Evolutionary conservation across 352 stramenopile species (phyloP), one percentile per base, ranked within the genome.

Genomic region (Globisporangium sylvaticum): DNA sequence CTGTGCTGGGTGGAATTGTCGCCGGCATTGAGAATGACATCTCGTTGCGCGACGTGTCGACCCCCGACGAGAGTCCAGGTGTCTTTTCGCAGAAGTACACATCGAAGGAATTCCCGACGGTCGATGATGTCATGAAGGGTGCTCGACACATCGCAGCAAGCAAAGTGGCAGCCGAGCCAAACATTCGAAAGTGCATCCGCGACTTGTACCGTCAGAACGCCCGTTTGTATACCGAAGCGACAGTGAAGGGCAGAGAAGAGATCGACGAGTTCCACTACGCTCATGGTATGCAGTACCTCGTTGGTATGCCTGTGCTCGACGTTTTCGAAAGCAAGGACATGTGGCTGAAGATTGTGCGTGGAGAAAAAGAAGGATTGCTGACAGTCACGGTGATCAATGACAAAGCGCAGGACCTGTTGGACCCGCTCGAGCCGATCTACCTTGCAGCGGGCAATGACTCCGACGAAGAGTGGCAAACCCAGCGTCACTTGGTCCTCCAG

Each of bases 201-300:
- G 85, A 95, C n/a, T 64, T 94, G 37, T 96, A 91, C 54, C 84
- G 85, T 14, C 87, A 91, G 37, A 81, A 91, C 22, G 87, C 88
- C 18, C 71, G 79, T 24, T 65, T 96, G 55, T 93, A 65, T 62
- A 95, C 89, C 10, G 81, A 94, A 58, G 75, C 89, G 37, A 96
- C 89, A 9, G 34, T 58, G 3, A 96, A 96, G 67, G 89, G 89
- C 6, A 76, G 85, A 4, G 89, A 95, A 65, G 89, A 96, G 72
- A 89, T 96, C 31, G 89, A 96, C 48, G 87, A 95, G 64, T 95
- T 95, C 56, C 89, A 96, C 63, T 95, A 93, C 52, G 88, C 77
- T 5, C 86, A 96, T 48, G 89, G 89, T 27, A 65, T 96, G 29
- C 89, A 96, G 69, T 96, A 96, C 57, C 79, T 96, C 34, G 77